Base-by-base conservation (phyloP, 345 rosid species). In the Eucalyptus tenuipes region DNA sequence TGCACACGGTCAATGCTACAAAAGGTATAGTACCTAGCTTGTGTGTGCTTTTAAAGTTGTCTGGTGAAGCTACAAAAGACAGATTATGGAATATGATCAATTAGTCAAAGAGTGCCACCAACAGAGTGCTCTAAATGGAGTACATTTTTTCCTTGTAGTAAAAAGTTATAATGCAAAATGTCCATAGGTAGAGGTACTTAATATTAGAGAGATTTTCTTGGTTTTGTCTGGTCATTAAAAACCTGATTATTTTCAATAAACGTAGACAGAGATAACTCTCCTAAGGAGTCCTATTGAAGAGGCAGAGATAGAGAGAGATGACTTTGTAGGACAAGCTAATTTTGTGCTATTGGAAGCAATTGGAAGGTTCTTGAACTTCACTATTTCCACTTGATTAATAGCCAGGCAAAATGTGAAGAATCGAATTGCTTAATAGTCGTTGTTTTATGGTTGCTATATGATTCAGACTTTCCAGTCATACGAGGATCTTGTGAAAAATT, bases 1-100 rank as follows among this genome's bases (percentile, higher is more conserved):
- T 89, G 68, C 82, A 84, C 94, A 44, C 93, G 91, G 64, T 94
- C 99, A 59, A 94, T 97, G 97, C 90, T 89, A 71, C 94, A 94
- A 87, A 91, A 92, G 99, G 99, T 97, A 88, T 57, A 55, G 5
- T 48, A 22, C 87, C 10, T n/a, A 52, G 40, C 64, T 49, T 86
- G 57, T 27, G 7, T 33, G 45, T 52, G 42, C 64, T 9, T 40
- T 86, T 55, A 37, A 49, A 85, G 61, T 86, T 85, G 40, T 48
- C 59, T 2, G 84, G 47, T 37, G 84, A 75, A 75, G 84, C 47
- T 75, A 40, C 47, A 75, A 22, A 10, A 11, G 15, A 22, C 47
- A 20, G 84, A 40, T 10, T 75, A 40, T 75, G 47, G 84, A 75
- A 40, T 40, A 44, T 75, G 84, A 75, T 37, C 27, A 75, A 75